A percentile compares a stretch with the other conserved stretches of the same genome.
These are phyloP conservation scores for Colletotrichum liriopes DNA, from an alignment of 2,329 filamentous ascomycete genomes.

Conservation along the genomic window DNA sequence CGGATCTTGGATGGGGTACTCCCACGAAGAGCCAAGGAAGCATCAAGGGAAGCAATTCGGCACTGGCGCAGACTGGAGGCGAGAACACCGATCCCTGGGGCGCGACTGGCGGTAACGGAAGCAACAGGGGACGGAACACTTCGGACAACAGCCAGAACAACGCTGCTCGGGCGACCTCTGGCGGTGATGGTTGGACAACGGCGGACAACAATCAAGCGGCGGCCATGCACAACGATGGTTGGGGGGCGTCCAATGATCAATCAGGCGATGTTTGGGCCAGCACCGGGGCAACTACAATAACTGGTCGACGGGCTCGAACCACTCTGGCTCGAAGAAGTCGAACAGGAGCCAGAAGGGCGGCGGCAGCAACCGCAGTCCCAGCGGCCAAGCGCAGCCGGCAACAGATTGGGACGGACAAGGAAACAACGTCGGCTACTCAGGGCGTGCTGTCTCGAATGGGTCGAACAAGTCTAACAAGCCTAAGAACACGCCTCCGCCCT, in stretches of 20 bases:
- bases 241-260: conserved; percentile 12
- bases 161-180: conserved; percentile 33
- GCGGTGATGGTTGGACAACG: conserved; percentile 20
- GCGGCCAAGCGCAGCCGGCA: conserved; percentile 13
- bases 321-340: conserved; percentile 38
- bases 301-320: conserved; percentile 31
- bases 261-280: conserved; percentile 19
- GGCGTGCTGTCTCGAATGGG: conserved; percentile 12
- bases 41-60: conserved; percentile 21
- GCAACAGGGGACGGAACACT: conserved; percentile 36
- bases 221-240: conserved; percentile 16
- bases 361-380: conserved; percentile 24
- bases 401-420: conserved; percentile 30
- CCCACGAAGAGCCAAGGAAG: conserved; percentile 14
- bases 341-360: conserved; percentile 17
- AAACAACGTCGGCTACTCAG: conserved; percentile 38
- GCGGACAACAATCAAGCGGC: conserved; percentile 20
- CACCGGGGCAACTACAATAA: conserved; percentile 25
- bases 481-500: conserved; percentile 3
- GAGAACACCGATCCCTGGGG: conserved; percentile 31
- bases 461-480: conserved; percentile 25
- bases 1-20: conserved; percentile 33
- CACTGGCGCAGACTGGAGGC: conserved; percentile 19
- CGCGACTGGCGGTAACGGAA: conserved; percentile 27
- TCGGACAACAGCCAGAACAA: conserved; percentile 29